Conservation (phyloP, 257 asterid genomes). For the Eucommia ulmoides region DNA sequence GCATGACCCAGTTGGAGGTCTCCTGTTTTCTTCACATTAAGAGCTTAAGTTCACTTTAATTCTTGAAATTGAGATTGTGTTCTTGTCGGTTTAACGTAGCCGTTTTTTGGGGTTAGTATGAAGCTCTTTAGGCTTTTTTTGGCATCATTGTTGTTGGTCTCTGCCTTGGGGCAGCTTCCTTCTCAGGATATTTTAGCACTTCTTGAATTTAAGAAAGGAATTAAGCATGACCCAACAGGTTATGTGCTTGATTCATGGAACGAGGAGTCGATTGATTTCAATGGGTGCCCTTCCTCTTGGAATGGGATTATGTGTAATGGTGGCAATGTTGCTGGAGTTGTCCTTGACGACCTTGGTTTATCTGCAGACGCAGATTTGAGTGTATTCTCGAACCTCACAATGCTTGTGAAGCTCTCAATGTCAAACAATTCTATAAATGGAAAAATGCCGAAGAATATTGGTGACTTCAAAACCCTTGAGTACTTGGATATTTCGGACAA, state of each 20-base stretch:
- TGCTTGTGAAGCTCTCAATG: constrained; percentile 83
- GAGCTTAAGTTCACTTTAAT: too few species aligned
- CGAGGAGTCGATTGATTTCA: constrained; percentile 91
- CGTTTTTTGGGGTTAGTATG: constrained; percentile 38
- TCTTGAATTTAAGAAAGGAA: constrained; percentile 91
- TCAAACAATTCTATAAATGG: constrained; percentile 78
- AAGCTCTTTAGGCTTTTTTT: constrained; percentile 39
- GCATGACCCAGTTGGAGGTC: too few species aligned
- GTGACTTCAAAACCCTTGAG: constrained; percentile 59
- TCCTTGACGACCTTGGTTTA: constrained; percentile 66
- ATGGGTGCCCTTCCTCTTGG: constrained; percentile 98
- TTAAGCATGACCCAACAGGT: constrained; percentile 86
- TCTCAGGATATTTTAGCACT: constrained; percentile 77
- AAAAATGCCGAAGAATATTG: constrained; percentile 36
- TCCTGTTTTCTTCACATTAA: too few species aligned
- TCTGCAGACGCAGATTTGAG: constrained; percentile 64
- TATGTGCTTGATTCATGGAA: constrained; percentile 85
- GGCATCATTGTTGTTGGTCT: constrained; percentile 32
- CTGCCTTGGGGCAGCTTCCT: constrained; percentile 72
- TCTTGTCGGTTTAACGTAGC: too few species aligned
- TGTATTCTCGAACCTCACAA: constrained; percentile 64
- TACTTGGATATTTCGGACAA: constrained; percentile 74
- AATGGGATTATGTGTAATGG: constrained; percentile 95
- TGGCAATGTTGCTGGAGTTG: constrained; percentile 90
- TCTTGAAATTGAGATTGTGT: too few species aligned